Evolutionary conservation across 129 eudicot genomes (phyloP).

Genomic region (sunflower (Helianthus annuus)): DNA sequence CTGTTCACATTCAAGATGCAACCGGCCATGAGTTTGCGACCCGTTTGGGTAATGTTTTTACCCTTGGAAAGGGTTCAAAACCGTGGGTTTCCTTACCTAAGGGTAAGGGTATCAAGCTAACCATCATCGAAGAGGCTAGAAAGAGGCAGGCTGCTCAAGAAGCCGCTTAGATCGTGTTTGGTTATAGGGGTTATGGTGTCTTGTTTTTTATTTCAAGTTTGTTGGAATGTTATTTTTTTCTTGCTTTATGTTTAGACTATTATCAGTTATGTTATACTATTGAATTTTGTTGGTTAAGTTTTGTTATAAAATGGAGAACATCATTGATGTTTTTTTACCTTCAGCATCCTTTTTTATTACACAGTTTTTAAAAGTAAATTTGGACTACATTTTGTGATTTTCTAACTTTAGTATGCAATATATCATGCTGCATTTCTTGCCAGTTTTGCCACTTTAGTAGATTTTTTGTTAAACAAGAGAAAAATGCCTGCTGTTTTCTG

Average conservation of each 20-base stretch:
- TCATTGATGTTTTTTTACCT: background rate
- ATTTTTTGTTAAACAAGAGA: too few species aligned
- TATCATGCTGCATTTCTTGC: too few species aligned
- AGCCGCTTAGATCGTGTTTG: conserved; percentile 9
- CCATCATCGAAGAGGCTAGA: conserved; percentile 59
- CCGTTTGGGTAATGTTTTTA: conserved; percentile 52
- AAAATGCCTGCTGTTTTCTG: too few species aligned
- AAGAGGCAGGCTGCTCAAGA: conserved; percentile 49
- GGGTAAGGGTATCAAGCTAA: conserved; percentile 65
- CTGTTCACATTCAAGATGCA: conserved; percentile 51
- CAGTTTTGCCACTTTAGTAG: too few species aligned
- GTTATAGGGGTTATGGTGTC: background rate
- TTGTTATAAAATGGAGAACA: background rate
- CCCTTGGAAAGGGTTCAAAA: conserved; percentile 60
- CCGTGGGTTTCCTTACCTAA: conserved; percentile 71
- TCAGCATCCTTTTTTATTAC: too few species aligned
- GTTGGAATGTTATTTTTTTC: background rate
- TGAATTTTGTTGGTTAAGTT: background rate
- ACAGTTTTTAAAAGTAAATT: too few species aligned
- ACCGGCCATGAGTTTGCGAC: conserved; percentile 65
- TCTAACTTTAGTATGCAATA: too few species aligned
- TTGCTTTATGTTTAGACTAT: conserved; percentile 17
- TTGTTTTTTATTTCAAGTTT: conserved; percentile 16
- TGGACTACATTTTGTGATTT: too few species aligned
- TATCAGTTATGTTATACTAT: conserved; percentile 11